These are phyloP conservation scores for Candida silvicultrix DNA, from an alignment of 805 yeast genomes.

Conservation along the genomic window DNA sequence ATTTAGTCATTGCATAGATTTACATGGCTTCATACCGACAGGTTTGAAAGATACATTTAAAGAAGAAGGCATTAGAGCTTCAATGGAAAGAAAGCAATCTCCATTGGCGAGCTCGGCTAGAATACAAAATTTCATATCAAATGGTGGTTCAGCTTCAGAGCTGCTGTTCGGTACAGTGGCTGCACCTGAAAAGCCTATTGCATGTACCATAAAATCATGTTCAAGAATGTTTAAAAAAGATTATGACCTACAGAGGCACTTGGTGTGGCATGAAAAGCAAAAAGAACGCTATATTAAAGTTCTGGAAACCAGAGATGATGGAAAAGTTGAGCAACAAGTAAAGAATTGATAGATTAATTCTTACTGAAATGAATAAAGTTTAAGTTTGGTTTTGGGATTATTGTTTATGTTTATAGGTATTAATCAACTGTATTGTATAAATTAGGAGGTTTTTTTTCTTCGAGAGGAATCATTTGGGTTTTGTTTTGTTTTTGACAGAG, in stretches of 20 bases:
- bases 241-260: slow-evolving; percentile 42
- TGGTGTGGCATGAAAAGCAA: slow-evolving; percentile 42
- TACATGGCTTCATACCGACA: slow-evolving; percentile 27
- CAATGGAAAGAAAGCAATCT: background rate
- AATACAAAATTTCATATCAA: slow-evolving; percentile 20
- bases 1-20: slow-evolving; percentile 45
- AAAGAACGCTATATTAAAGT: slow-evolving; percentile 6
- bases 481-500: background rate
- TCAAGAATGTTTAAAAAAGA: slow-evolving; percentile 44
- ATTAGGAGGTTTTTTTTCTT: background rate
- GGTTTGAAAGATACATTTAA: slow-evolving; percentile 3
- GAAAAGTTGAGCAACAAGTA: background rate
- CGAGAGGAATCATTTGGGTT: too few relatives aligned
- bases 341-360: too few relatives aligned
- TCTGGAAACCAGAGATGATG: background rate
- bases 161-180: slow-evolving; percentile 27
- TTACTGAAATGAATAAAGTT: too few relatives aligned
- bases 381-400: background rate
- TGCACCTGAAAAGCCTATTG: slow-evolving; percentile 24
- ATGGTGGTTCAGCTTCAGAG: slow-evolving; percentile 22
- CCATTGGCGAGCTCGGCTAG: slow-evolving; percentile 11
- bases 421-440: background rate
- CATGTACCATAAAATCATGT: slow-evolving; percentile 48
- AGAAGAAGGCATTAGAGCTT: background rate
- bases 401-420: background rate